Evolutionary conservation across 2,329 filamentous ascomycete species (phyloP).

Genomic region (Catunica adiposa): DNA sequence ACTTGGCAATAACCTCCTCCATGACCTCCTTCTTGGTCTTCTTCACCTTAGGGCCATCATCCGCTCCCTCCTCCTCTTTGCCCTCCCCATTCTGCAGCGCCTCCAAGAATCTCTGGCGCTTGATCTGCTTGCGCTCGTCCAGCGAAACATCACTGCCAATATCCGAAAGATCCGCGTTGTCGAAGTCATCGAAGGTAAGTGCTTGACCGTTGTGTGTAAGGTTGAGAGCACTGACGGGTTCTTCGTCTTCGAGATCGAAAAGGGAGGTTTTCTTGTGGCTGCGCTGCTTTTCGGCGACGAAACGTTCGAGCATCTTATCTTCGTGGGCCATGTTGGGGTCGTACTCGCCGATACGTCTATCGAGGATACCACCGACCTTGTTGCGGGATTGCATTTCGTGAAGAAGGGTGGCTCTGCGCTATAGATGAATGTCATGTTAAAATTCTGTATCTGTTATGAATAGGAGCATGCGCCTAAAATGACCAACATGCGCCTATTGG

Average conservation of each 20-base stretch:
- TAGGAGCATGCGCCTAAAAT: background rate
- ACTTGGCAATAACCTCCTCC: slow-evolving; percentile 95
- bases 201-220: slow-evolving; percentile 66
- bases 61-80: slow-evolving; percentile 32
- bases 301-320: slow-evolving; percentile 80
- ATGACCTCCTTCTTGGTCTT: slow-evolving; percentile 95
- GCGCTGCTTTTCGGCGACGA: slow-evolving; percentile 71
- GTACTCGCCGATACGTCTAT: slow-evolving; percentile 89
- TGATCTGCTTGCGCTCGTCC: slow-evolving; percentile 37
- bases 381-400: slow-evolving; percentile 78
- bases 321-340: slow-evolving; percentile 88
- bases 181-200: slow-evolving; percentile 65
- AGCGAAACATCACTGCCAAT: slow-evolving; percentile 41
- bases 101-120: slow-evolving; percentile 35
- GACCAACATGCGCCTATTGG: background rate
- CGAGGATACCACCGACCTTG: slow-evolving; percentile 81
- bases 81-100: slow-evolving; percentile 23
- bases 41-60: slow-evolving; percentile 58
- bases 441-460: too few species aligned
- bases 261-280: slow-evolving; percentile 60
- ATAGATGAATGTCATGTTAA: slow-evolving; percentile 4
- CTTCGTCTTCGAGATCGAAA: slow-evolving; percentile 82
- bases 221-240: slow-evolving; percentile 42
- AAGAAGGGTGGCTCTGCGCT: slow-evolving; percentile 69
- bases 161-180: slow-evolving; percentile 54